Evolutionary conservation across 164 flowering plant species (phyloP).

Genomic region (Paratinospora sagittata): DNA sequence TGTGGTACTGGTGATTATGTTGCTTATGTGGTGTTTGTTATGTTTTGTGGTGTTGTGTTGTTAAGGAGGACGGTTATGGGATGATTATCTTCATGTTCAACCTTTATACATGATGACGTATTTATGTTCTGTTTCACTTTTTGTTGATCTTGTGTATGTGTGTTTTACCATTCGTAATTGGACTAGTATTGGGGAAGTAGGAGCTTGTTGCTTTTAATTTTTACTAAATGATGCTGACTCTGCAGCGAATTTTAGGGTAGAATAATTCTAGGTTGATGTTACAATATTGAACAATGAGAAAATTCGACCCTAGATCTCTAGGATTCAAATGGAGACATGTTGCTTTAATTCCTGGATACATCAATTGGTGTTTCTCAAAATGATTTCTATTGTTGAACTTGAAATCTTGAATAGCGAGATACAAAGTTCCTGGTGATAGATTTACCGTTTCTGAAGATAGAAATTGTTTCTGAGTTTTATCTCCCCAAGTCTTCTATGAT

Average conservation of each 20-base stretch:
- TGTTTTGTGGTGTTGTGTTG: slow-evolving; percentile 8
- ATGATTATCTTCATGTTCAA: slow-evolving; percentile 3
- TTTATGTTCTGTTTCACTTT: slow-evolving; percentile 3
- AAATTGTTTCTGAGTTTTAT: too few species aligned
- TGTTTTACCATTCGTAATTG: neutral
- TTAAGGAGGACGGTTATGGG: slow-evolving; percentile 7
- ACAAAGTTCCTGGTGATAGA: too few species aligned
- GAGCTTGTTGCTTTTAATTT: neutral
- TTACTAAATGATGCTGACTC: neutral
- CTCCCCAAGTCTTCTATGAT: too few species aligned
- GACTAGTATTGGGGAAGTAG: neutral
- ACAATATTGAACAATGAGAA: neutral
- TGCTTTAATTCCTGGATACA: too few species aligned
- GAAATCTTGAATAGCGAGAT: too few species aligned
- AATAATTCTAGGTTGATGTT: neutral
- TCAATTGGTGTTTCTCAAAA: neutral
- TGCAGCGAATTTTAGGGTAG: neutral
- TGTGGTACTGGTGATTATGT: neutral
- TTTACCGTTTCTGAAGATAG: too few species aligned
- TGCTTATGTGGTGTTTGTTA: slow-evolving; percentile 7
- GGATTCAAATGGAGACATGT: too few species aligned
- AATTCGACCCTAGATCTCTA: too few species aligned
- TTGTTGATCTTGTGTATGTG: neutral
- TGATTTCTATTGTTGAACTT: neutral
- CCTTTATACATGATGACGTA: slow-evolving; percentile 13